These are phyloP conservation scores for maize (Zea mays) DNA, from an alignment of 176 grass and related monocot genomes.

Conservation along the genomic window Zm-B73-REFERENCE-NAM-5.0 NC_050096.1:237876501-237877000, in stretches of 20 bases:
- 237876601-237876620: conserved; percentile 17
- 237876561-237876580: background rate
- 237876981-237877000: conserved; percentile 52
- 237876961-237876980: conserved; percentile 85
- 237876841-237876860: conserved; percentile 2
- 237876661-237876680: conserved; percentile 20
- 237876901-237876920: conserved; percentile 89
- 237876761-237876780: conserved; percentile 98
- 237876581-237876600: conserved; percentile 1
- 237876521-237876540: conserved; percentile 10
- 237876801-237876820: conserved; percentile 39
- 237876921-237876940: conserved; percentile 94
- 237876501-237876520: too few relatives aligned
- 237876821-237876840: background rate
- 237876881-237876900: conserved; percentile 85
- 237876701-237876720: background rate
- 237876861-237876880: conserved; percentile 52
- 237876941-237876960: conserved; percentile 85
- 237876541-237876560: conserved; percentile 22
- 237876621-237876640: background rate
- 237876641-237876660: conserved; percentile 2
- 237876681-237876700: conserved; percentile 21
- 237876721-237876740: conserved; percentile 36
- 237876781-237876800: conserved; percentile 90
- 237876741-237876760: conserved; percentile 90